A percentile compares a stretch with the other conserved stretches of the same genome.
These are phyloP conservation scores for Debaryomycetaceae sp. DNA, from an alignment of 1,139 yeast species.

Conservation along the genomic window DNA sequence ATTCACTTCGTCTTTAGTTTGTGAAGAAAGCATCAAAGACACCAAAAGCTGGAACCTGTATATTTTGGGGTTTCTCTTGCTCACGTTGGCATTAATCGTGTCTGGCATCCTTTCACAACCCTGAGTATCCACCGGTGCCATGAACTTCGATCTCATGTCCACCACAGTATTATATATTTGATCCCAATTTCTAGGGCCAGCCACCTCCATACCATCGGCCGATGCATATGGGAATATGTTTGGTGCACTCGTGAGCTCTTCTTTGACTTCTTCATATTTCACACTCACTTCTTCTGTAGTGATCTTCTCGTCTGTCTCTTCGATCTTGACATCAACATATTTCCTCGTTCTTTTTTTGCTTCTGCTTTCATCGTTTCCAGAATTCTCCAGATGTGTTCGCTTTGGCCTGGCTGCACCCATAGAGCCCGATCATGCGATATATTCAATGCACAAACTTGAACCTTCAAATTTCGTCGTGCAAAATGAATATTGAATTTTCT, in stretches of 20 bases:
- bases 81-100: slow-evolving; percentile 30
- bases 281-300: background rate
- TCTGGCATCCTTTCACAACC: slow-evolving; percentile 81
- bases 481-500: background rate
- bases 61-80: slow-evolving; percentile 28
- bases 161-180: slow-evolving; percentile 61
- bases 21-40: slow-evolving; percentile 85
- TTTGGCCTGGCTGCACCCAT: background rate
- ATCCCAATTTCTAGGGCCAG: slow-evolving; percentile 46
- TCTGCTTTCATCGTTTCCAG: background rate
- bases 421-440: background rate
- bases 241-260: slow-evolving; percentile 6
- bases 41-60: slow-evolving; percentile 73
- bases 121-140: slow-evolving; percentile 84
- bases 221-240: slow-evolving; percentile 14
- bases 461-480: background rate
- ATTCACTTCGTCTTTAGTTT: slow-evolving; percentile 87
- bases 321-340: slow-evolving; percentile 10
- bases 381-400: background rate
- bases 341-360: background rate
- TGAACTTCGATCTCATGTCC: slow-evolving; percentile 57
- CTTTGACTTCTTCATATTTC: slow-evolving; percentile 4
- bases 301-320: slow-evolving; percentile 1
- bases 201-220: slow-evolving; percentile 4
- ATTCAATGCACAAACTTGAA: background rate